Percentiles rank a stretch among this genome's conserved stretches.
These are phyloP conservation scores for Fusarium nygamai DNA, from an alignment of 2,329 filamentous ascomycete species.

Conservation along the genomic window DNA sequence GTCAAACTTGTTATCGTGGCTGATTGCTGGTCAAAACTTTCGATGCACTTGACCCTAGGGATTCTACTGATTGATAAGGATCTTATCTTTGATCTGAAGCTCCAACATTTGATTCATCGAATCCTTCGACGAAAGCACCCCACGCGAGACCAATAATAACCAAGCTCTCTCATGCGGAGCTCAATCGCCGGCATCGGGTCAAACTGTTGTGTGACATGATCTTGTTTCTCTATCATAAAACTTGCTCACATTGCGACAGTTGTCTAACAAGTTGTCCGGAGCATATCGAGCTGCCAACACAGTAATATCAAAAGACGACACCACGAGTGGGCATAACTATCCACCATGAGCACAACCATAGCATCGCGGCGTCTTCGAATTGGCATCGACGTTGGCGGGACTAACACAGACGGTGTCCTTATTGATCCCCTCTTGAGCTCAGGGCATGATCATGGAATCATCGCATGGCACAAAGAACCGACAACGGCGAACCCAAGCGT, in stretches of 20 bases:
- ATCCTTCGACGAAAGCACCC: constrained; percentile 5
- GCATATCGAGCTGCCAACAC: not conserved
- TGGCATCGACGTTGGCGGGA: constrained; percentile 60
- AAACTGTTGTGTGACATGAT: not conserved
- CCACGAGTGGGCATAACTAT: not conserved
- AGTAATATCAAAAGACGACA: not conserved
- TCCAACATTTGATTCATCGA: constrained; percentile 8
- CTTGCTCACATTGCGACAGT: not conserved
- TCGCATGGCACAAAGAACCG: constrained; percentile 60
- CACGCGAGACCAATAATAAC: not conserved
- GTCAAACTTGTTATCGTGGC: not conserved
- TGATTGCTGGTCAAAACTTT: not conserved
- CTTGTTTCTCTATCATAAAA: not conserved
- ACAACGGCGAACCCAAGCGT: constrained; percentile 60
- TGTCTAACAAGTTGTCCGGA: not conserved
- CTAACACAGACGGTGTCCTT: constrained; percentile 64
- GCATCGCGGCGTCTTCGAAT: constrained; percentile 49
- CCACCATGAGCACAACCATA: constrained; percentile 11
- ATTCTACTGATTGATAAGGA: constrained; percentile 18
- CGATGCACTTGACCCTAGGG: not conserved
- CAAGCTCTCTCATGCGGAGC: constrained; percentile 6
- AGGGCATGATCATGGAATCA: constrained; percentile 53
- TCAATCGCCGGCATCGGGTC: not conserved
- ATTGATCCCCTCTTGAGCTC: constrained; percentile 54
- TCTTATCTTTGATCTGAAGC: constrained; percentile 5